Percentiles rank a stretch among this genome's conserved stretches.
Evolutionary conservation across 169 alveolate genomes (phyloP).

Genomic region (Eimeria praecox): DNA sequence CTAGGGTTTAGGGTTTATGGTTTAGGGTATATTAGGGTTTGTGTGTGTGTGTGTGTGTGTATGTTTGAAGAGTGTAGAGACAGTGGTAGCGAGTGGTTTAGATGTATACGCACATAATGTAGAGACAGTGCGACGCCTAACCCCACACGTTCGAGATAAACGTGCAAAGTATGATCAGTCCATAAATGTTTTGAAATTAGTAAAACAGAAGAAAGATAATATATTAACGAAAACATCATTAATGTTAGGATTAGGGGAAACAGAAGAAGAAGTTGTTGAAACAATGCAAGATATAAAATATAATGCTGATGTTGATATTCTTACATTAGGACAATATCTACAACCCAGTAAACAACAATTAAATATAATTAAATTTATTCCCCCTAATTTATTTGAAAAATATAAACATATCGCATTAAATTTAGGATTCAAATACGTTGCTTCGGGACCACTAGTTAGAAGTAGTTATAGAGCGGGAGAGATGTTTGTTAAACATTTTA

Average conservation of each 20-base stretch:
- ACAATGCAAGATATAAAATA: conserved; percentile 81
- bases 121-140: conserved; percentile 87
- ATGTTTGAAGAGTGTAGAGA: conserved; percentile 69
- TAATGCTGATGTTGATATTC: conserved; percentile 82
- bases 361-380: conserved; percentile 83
- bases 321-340: conserved; percentile 86
- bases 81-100: conserved; percentile 85
- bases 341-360: conserved; percentile 86
- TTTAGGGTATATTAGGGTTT: conserved; percentile 26
- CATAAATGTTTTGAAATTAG: conserved; percentile 80
- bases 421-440: conserved; percentile 87
- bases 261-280: conserved; percentile 83
- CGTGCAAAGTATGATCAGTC: conserved; percentile 85
- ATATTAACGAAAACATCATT: conserved; percentile 86
- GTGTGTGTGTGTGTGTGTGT: background rate
- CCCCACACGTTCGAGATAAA: conserved; percentile 85
- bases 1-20: background rate
- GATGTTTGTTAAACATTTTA: conserved; percentile 78
- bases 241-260: conserved; percentile 88
- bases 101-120: conserved; percentile 89
- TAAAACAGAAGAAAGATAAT: conserved; percentile 84
- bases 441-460: conserved; percentile 88
- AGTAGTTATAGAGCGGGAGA: conserved; percentile 88
- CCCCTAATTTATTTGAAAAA: conserved; percentile 83
- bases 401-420: conserved; percentile 82